phyloP scores from a whole-genome alignment of 129 eudicot genomes.

The Helianthus annuus region DNA sequence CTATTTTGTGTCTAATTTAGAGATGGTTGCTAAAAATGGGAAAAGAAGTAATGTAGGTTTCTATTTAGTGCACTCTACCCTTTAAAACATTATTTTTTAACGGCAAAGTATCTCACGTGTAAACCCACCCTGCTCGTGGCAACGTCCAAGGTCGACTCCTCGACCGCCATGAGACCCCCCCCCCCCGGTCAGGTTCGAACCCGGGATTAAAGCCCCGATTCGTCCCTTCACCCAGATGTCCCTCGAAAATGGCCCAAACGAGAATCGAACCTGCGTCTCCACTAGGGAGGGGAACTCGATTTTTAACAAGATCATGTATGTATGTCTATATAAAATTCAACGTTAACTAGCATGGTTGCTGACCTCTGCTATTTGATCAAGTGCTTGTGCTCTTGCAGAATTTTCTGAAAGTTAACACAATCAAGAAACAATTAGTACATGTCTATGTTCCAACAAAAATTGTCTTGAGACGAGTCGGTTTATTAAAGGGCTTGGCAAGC shows the following conservation, averaged over 20 bases:
- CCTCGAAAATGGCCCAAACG: too few species aligned
- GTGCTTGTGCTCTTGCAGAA: constrained; percentile 40
- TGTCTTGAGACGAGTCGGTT: neutral
- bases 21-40: neutral
- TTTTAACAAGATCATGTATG: constrained; percentile 1
- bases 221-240: too few species aligned
- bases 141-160: too few species aligned
- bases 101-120: too few species aligned
- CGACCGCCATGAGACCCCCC: too few species aligned
- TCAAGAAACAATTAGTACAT: constrained; percentile 19
- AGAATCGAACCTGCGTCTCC: too few species aligned
- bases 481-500: neutral
- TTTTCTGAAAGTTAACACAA: constrained; percentile 55
- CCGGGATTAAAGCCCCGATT: too few species aligned
- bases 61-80: neutral
- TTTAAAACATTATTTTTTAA: too few species aligned
- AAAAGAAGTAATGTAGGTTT: neutral
- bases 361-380: constrained; percentile 55
- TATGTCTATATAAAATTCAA: constrained; percentile 2
- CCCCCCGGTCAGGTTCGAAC: too few species aligned
- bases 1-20: neutral
- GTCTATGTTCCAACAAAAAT: neutral
- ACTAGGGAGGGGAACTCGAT: too few species aligned
- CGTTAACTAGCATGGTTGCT: constrained; percentile 23
- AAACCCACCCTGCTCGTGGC: too few species aligned